These are phyloP conservation scores for Coemansia sp. DNA, from an alignment of 192 early-diverging fungal genomes.

Conservation along the genomic window DNA sequence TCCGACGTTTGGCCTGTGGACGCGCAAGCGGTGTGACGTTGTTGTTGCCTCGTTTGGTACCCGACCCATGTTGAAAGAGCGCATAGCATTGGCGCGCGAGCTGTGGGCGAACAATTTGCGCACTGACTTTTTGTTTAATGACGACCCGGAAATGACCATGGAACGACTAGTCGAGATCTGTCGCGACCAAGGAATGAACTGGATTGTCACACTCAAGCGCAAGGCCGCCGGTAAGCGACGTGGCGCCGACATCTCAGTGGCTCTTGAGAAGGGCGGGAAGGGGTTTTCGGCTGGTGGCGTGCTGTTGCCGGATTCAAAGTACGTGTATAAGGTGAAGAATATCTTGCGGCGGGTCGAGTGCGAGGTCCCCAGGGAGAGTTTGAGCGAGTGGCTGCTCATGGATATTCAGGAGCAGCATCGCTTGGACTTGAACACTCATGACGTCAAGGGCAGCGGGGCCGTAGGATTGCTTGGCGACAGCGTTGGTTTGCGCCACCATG, in stretches of 20 bases:
- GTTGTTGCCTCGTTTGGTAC: slow-evolving; percentile 82
- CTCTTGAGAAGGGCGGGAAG: neutral
- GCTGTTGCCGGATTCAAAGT: slow-evolving; percentile 6
- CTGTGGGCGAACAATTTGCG: slow-evolving; percentile 75
- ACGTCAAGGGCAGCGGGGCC: slow-evolving; percentile 11
- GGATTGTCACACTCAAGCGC: slow-evolving; percentile 73
- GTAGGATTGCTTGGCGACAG: slow-evolving; percentile 22
- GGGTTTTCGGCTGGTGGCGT: neutral
- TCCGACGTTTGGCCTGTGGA: slow-evolving; percentile 56
- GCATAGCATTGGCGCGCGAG: slow-evolving; percentile 73
- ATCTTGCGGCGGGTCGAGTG: slow-evolving; percentile 67
- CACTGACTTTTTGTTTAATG: slow-evolving; percentile 79
- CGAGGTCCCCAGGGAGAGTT: slow-evolving; percentile 59
- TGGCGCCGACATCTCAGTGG: neutral
- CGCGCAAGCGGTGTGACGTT: slow-evolving; percentile 67
- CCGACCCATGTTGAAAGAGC: slow-evolving; percentile 63
- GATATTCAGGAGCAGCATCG: slow-evolving; percentile 68
- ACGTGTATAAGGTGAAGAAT: slow-evolving; percentile 69
- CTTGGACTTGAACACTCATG: slow-evolving; percentile 57
- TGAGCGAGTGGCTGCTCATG: slow-evolving; percentile 59
- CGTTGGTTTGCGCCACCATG: slow-evolving; percentile 17
- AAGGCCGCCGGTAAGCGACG: slow-evolving; percentile 6
- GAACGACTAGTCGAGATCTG: slow-evolving; percentile 63
- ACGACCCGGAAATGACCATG: slow-evolving; percentile 65
- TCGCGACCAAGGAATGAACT: slow-evolving; percentile 69